Evolutionary conservation across 1,284 basidiomycete genomes (phyloP), one percentile per base, ranked within the genome.

Genomic region (Rhodotorula sp.): DNA sequence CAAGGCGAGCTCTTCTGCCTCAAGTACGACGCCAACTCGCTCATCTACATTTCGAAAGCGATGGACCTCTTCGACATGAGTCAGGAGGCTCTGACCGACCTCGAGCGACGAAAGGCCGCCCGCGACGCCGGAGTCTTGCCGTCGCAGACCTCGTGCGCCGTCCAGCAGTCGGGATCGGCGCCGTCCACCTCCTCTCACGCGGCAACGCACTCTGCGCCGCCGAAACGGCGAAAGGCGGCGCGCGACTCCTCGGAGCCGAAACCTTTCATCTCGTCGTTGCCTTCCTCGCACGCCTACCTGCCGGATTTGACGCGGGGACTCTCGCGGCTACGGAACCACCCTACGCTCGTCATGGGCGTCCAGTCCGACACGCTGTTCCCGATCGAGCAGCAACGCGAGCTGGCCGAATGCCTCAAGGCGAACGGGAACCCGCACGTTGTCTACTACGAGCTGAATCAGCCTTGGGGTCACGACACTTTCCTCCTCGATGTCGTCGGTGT

Each of bases 1-100:
- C 95, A 97, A 83, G 90, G 78, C 55, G 78, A 79, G 55, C 88
- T 93, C 78, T 99, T 99, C 83, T 99, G 95, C 80, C 84, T 98
- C 69, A 99, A 97, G 80, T 99, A 99, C 82, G 95, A 99, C 80
- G 95, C 96, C 70, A 99, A 99, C 83, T 96, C 93, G 5, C 88
- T 99, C 80, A 94, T 99, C 78, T 99, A 99, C 84, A 88, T 97
- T 73, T 93, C 91, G 29, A 99, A 99, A 83, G 95, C 96, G 26
- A 99, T 99, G 95, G 95, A 99, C 81, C 85, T 99, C 3, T 99
- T 99, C 81, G 95, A 98, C 82, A 90, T 99, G 87, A 93, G 93
- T 0, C 84, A 85, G 7, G 86, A 91, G 33, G 87, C 93, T 7
- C 85, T 99, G 6, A 81, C 85, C 53, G 86, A 88, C 54, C 85